phyloP scores from a whole-genome alignment of 495 filamentous ascomycete genomes.

The Usnea hakonensis region DNA sequence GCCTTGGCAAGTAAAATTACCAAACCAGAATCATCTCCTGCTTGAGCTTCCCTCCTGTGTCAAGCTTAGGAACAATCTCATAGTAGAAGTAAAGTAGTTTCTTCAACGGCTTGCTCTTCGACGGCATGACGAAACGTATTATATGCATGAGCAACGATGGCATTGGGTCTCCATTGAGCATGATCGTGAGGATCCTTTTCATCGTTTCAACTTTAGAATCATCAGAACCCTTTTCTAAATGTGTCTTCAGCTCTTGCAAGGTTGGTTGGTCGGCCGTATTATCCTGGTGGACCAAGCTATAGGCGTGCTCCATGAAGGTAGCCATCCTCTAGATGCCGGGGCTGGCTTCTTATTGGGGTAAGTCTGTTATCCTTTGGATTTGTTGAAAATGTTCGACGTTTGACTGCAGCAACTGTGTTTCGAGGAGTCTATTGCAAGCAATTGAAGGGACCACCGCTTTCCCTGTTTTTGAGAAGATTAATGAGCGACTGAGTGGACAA shows the following conservation, averaged over 20 bases:
- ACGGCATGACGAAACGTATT: slow-evolving; percentile 98
- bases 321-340: slow-evolving; percentile 58
- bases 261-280: slow-evolving; percentile 88
- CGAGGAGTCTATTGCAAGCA: slow-evolving; percentile 1
- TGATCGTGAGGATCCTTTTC: slow-evolving; percentile 92
- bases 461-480: background rate
- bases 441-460: background rate
- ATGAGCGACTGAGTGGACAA: background rate
- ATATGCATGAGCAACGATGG: slow-evolving; percentile 96
- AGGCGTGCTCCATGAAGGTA: slow-evolving; percentile 84
- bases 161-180: slow-evolving; percentile 98
- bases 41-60: slow-evolving; percentile 85
- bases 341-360: background rate
- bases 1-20: slow-evolving; percentile 43
- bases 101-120: slow-evolving; percentile 92
- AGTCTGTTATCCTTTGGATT: background rate
- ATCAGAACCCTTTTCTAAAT: slow-evolving; percentile 95
- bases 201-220: slow-evolving; percentile 97
- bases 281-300: slow-evolving; percentile 93
- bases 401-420: background rate
- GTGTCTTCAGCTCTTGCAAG: slow-evolving; percentile 80
- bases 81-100: slow-evolving; percentile 99
- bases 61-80: slow-evolving; percentile 95
- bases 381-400: background rate
- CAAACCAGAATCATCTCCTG: slow-evolving; percentile 99